A percentile compares a stretch with the other conserved stretches of the same genome.
These are phyloP conservation scores for Boletus huronensis DNA, from an alignment of 768 basidiomycete genomes.

Conservation along the genomic window DNA sequence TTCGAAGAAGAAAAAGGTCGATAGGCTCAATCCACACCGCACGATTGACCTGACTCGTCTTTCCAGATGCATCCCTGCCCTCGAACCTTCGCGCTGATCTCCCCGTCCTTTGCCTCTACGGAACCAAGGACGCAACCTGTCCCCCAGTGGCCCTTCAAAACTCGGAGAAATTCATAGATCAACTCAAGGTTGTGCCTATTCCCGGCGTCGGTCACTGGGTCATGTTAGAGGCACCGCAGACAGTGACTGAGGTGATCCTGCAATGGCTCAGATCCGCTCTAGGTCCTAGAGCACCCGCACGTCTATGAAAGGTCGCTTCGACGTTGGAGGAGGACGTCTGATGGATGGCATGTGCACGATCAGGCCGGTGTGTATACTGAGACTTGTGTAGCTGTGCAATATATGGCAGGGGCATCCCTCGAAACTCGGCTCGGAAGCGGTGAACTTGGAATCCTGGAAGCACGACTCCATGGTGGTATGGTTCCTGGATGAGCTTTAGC, in stretches of 20 bases:
- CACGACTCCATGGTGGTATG: background rate
- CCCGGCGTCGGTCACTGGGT: slow-evolving; percentile 67
- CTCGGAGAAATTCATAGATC: slow-evolving; percentile 47
- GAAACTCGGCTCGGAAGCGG: background rate
- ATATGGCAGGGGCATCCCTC: background rate
- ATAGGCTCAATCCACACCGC: background rate
- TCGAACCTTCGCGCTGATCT: slow-evolving; percentile 43
- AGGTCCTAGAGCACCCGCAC: background rate
- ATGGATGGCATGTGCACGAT: background rate
- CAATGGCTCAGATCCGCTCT: slow-evolving; percentile 39
- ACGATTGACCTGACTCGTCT: background rate
- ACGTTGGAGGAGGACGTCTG: background rate
- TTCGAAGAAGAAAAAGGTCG: slow-evolving; percentile 61
- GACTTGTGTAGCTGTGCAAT: background rate
- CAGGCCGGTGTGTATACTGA: background rate
- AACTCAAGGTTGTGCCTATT: slow-evolving; percentile 48
- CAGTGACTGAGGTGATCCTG: slow-evolving; percentile 46
- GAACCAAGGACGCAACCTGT: slow-evolving; percentile 52
- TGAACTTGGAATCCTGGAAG: background rate
- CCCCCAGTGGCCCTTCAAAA: slow-evolving; percentile 39
- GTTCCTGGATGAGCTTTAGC: background rate
- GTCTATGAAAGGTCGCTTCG: slow-evolving; percentile 2
- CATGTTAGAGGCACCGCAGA: slow-evolving; percentile 57
- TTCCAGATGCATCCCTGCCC: slow-evolving; percentile 43
- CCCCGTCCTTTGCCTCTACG: slow-evolving; percentile 61